Evolutionary conservation across 2,329 filamentous ascomycete genomes (phyloP), one percentile per base, ranked within the genome.

Genomic region (Macroventuria anomochaeta): DNA sequence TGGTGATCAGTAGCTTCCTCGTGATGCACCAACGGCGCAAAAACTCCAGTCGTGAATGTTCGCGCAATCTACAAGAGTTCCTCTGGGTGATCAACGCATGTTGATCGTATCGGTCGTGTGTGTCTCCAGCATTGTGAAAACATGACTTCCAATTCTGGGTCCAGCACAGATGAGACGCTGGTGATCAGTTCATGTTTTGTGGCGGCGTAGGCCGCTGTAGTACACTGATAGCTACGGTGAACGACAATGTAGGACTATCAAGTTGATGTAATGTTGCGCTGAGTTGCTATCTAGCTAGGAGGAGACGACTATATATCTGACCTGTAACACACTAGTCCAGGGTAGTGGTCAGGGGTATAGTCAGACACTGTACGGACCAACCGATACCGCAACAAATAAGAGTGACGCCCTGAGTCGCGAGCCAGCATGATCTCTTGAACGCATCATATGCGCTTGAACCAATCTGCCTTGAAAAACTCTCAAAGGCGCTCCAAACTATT

Each of bases 361-460:
- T 17, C 7, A 5, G 13, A 2, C n/a, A 7, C 6, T 38, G 11
- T 12, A 17, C 25, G 7, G 21, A 46, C n/a, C n/a, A n/a, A n/a
- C n/a, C n/a, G n/a, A n/a, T n/a, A n/a, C n/a, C n/a, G n/a, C n/a
- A 46, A 12, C 3, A 12, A 12, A 21, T 38, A 38, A 2, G 34
- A 32, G 13, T 15, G 7, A 8, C 6, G 5, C 5, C 2, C 3
- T 13, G 17, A 13, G 6, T 39, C 4, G 18, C 33, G 20, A 17
- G 44, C 25, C 23, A 46, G 25, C 5, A 21, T 6, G 3, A 46
- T 37, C 11, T 46, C 42, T n/a, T 46, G 42, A 1, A 29, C 15
- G 13, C 42, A 46, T 32, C 42, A 46, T n/a, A 26, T 29, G 17
- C 42, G 42, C 11, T 8, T 11, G 17, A 29, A 46, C 42, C 42